Base-by-base conservation (phyloP, 768 basidiomycete species). In the Hygrocybe punicea region DNA sequence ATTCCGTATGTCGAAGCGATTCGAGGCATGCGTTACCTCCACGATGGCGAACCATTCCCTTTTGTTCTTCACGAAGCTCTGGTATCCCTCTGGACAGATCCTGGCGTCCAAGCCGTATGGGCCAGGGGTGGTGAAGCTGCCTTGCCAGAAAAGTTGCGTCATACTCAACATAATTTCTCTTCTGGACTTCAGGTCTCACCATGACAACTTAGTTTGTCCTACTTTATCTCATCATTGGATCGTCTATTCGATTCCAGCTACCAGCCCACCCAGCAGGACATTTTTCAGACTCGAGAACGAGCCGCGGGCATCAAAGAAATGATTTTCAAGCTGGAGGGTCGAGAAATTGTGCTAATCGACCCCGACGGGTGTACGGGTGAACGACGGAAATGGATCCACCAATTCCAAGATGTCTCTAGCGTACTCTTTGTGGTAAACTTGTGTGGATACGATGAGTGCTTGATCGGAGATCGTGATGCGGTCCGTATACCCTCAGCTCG, bases 301-400 rank as follows among this genome's bases (percentile, higher is more conserved):
- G 94, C 94, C 19, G 92, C 91, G 11, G 93, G 93, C 17, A 93
- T 94, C 66, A 91, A 87, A 8, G 91, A 93, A 71, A 96, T 92
- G 1, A 82, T 84, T 14, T 95, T 97, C 73, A 76, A 78, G 42
- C 78, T 94, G 55, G 78, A 81, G 61, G 87, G 86, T 44, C 86
- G 91, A 56, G 86, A 91, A 61, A 85, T 93, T 84, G 78, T 93
- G 54, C 91, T 97, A 87, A 89, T 97, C 54, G 93, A 97, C 66
- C 93, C 90, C 36, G 89, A 88, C 23, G 94, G 94, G 7, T 93
- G 96, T 75, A 91, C 94, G 78, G 91, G 86, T 69, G 92, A 94
- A 69, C 76, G 93, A 59, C 78, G 91, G 70, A 95, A 94, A 70
- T 93, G 92, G 92, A 93, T 93, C 63, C 92, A 93, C 65, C 92